Evolutionary conservation across 306 rosid genomes (phyloP).

Genomic region (Ochetophila trinervis): DNA sequence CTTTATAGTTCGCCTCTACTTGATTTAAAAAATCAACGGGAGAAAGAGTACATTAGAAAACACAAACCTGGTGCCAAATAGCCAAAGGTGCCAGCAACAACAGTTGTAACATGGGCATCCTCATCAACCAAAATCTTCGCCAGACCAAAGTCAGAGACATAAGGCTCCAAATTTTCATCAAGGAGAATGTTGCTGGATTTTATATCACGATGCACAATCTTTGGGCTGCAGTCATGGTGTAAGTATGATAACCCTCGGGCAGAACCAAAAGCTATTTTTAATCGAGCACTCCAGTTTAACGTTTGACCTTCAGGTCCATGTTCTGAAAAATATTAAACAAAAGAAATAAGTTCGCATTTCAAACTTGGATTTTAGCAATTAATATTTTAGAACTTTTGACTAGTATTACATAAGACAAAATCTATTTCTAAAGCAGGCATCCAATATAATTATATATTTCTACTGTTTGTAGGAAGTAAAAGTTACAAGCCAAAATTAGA

Average conservation of each 20-base stretch:
- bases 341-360: background rate
- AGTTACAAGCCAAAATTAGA: too few species aligned
- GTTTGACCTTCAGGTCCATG: slow-evolving; percentile 35
- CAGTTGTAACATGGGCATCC: slow-evolving; percentile 93
- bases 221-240: slow-evolving; percentile 91
- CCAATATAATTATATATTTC: too few species aligned
- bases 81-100: slow-evolving; percentile 98
- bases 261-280: slow-evolving; percentile 87
- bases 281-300: slow-evolving; percentile 74
- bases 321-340: slow-evolving; percentile 26
- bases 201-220: slow-evolving; percentile 81
- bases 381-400: too few species aligned
- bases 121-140: slow-evolving; percentile 91
- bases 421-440: too few species aligned
- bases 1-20: background rate
- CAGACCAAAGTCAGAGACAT: slow-evolving; percentile 88
- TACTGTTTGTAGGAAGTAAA: too few species aligned
- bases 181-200: slow-evolving; percentile 97
- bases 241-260: slow-evolving; percentile 91
- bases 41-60: background rate
- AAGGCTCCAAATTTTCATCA: slow-evolving; percentile 82
- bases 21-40: background rate
- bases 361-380: background rate
- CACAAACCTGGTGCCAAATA: slow-evolving; percentile 89
- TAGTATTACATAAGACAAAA: too few species aligned